Percentiles rank a stretch among this genome's conserved stretches.
Conservation (phyloP, 805 yeast genomes). For the Torulaspora microellipsoides region DNA sequence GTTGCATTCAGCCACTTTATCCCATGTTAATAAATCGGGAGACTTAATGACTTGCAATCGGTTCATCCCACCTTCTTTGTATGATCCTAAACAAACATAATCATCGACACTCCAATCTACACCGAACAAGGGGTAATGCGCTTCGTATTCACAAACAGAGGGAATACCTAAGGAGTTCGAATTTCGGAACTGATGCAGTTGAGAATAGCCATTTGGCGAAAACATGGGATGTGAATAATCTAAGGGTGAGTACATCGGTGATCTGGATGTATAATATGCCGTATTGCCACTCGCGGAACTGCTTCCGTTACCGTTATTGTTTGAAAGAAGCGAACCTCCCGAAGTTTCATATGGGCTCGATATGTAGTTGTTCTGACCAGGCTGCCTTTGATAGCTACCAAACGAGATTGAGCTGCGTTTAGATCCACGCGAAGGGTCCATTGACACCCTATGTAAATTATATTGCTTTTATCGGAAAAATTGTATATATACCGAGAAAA, state of each 20-base stretch:
- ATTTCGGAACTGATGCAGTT: constrained; percentile 17
- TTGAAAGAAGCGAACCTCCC: constrained; percentile 6
- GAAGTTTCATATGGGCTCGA: constrained; percentile 8
- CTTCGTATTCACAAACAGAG: constrained; percentile 27
- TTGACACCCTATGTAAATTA: constrained; percentile 1
- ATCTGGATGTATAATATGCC: constrained; percentile 14
- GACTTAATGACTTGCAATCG: constrained; percentile 52
- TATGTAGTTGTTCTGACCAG: constrained; percentile 13
- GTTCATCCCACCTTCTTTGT: constrained; percentile 72
- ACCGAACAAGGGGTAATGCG: constrained; percentile 30
- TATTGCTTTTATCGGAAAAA: too few relatives aligned
- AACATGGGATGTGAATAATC: constrained; percentile 20
- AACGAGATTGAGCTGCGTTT: constrained; percentile 33
- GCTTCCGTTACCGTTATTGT: constrained; percentile 5
- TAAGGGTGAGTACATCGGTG: constrained; percentile 32
- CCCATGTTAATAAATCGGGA: constrained; percentile 71
- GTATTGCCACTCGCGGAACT: constrained; percentile 1
- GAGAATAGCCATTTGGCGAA: constrained; percentile 15
- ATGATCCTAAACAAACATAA: constrained; percentile 42
- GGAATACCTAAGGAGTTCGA: constrained; percentile 9
- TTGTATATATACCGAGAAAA: too few relatives aligned
- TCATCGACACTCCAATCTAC: constrained; percentile 35
- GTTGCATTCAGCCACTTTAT: constrained; percentile 34
- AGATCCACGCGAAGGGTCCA: constrained; percentile 28
- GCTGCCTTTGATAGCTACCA: constrained; percentile 25